Percentiles rank a stretch among this genome's conserved stretches.
These are phyloP conservation scores for Teunomyces aglyptinius DNA, from an alignment of 805 yeast species.

Conservation along the genomic window DNA sequence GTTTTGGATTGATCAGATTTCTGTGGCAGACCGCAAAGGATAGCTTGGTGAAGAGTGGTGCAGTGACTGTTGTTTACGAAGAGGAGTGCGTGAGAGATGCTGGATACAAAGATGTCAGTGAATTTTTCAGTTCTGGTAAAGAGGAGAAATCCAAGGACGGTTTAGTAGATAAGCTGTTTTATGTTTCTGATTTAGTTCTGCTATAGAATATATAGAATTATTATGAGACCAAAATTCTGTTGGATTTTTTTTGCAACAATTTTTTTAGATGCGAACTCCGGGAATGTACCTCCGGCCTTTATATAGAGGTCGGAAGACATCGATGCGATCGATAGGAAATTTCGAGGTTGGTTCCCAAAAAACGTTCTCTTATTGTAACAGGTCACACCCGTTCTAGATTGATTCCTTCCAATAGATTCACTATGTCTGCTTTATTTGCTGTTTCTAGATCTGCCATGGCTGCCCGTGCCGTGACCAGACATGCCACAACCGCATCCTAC, in stretches of 20 bases:
- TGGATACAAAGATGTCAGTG: conserved; percentile 28
- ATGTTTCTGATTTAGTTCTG: neutral
- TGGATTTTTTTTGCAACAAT: conserved; percentile 3
- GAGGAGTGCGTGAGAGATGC: conserved; percentile 40
- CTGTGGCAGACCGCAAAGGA: conserved; percentile 95
- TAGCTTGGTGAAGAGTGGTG: conserved; percentile 53
- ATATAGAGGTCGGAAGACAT: conserved; percentile 23
- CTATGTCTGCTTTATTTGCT: conserved; percentile 38
- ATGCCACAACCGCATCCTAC: conserved; percentile 16
- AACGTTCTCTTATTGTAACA: conserved; percentile 3
- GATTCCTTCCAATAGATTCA: conserved; percentile 1
- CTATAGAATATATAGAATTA: neutral
- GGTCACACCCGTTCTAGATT: conserved; percentile 3
- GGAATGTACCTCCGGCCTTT: conserved; percentile 2
- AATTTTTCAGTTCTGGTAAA: conserved; percentile 12
- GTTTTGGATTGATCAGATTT: conserved; percentile 64
- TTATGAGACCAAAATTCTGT: neutral
- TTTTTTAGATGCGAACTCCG: conserved; percentile 3
- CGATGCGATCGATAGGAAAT: conserved; percentile 21
- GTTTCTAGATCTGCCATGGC: conserved; percentile 30
- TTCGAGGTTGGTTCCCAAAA: conserved; percentile 2
- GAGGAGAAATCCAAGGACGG: neutral
- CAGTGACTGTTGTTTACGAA: conserved; percentile 60
- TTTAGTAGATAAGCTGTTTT: conserved; percentile 2
- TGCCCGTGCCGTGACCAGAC: conserved; percentile 16